Conservation (phyloP, 1,139 yeast genomes). For the Kodamaea suecica region DNA sequence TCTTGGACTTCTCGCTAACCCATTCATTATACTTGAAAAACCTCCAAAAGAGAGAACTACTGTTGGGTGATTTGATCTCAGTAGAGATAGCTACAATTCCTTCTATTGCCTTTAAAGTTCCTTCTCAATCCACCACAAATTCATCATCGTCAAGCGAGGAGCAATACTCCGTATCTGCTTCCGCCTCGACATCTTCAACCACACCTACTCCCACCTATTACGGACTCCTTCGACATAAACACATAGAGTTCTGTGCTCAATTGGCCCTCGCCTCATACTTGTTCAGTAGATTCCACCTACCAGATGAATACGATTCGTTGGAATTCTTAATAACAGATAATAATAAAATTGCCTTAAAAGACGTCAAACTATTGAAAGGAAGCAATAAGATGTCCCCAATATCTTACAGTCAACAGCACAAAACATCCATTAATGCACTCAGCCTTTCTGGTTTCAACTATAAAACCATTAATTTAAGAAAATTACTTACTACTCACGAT, state of each 20-base stretch:
- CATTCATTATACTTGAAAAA: conserved; percentile 22
- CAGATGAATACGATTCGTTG: conserved; percentile 27
- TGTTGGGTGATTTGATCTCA: conserved; percentile 18
- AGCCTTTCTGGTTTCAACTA: conserved; percentile 21
- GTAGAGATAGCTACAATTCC: conserved; percentile 5
- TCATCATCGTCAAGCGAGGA: too few species aligned
- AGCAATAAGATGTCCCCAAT: conserved; percentile 24
- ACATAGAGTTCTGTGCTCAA: conserved; percentile 32
- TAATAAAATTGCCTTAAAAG: conserved; percentile 15
- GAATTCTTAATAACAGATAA: conserved; percentile 18
- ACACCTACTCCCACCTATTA: background rate
- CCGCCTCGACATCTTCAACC: background rate
- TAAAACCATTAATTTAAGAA: conserved; percentile 21
- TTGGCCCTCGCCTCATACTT: conserved; percentile 29
- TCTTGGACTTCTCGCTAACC: conserved; percentile 28
- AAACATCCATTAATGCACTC: conserved; percentile 23
- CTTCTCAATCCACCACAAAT: background rate
- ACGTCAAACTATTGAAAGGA: conserved; percentile 26
- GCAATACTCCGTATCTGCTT: too few species aligned
- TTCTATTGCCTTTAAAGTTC: conserved; percentile 1
- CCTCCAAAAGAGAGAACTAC: conserved; percentile 24
- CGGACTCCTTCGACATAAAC: conserved; percentile 19
- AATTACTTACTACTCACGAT: conserved; percentile 20
- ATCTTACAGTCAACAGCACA: conserved; percentile 29
- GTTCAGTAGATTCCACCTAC: conserved; percentile 30